Percentiles rank a stretch among this genome's conserved stretches.
Evolutionary conservation across 768 basidiomycete species (phyloP).

Genomic region (Mrakia blollopis): DNA sequence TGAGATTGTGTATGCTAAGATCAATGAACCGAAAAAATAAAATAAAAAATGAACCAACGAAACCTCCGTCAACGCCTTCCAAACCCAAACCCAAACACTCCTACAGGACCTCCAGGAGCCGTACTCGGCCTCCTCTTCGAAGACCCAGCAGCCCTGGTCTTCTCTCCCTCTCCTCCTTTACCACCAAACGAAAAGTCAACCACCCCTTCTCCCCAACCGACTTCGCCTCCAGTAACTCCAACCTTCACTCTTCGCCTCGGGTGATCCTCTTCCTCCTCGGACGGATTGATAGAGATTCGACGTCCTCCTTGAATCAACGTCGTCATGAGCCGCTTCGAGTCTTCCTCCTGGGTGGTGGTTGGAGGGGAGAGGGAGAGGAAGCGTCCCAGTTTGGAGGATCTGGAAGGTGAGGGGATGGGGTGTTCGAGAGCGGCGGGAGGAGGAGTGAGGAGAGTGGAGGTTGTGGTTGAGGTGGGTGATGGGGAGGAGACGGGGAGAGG

Average conservation of each 20-base stretch:
- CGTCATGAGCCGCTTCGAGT: background rate
- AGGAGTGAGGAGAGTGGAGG: background rate
- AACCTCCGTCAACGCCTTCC: too few relatives aligned
- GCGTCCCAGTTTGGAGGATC: background rate
- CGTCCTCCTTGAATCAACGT: background rate
- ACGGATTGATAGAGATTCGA: constrained; percentile 2
- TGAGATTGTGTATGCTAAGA: too few relatives aligned
- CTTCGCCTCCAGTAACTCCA: background rate
- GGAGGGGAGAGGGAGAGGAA: constrained; percentile 11
- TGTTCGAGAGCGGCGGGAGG: background rate
- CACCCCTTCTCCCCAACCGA: background rate
- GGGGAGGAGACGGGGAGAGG: background rate
- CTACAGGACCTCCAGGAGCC: constrained; percentile 5
- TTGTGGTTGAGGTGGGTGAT: background rate
- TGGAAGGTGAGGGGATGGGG: background rate
- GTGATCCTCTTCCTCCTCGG: background rate
- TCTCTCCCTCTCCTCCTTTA: background rate
- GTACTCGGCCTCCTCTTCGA: constrained; percentile 9
- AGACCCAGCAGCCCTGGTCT: background rate
- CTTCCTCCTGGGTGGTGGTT: background rate
- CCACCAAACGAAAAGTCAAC: background rate
- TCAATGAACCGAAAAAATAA: too few relatives aligned
- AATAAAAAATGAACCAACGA: too few relatives aligned
- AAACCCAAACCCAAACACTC: background rate
- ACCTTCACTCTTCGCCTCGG: background rate